These are phyloP conservation scores for Claviceps purpurea DNA, from an alignment of 2,329 filamentous ascomycete species.

Conservation along the genomic window DNA sequence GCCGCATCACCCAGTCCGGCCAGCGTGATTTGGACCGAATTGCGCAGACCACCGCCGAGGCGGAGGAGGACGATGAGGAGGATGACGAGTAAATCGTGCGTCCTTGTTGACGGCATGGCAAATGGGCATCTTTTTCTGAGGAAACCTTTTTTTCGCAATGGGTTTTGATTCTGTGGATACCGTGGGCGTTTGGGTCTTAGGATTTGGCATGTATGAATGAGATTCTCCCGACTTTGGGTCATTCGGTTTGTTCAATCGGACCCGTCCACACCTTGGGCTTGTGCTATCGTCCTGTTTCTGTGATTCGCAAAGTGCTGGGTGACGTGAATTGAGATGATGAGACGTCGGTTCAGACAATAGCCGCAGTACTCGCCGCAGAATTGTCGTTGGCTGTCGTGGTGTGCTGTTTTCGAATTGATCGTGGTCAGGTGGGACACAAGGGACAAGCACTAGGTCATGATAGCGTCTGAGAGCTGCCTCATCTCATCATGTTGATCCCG, in stretches of 20 bases:
- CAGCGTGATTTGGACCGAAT: slow-evolving; percentile 99
- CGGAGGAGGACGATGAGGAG: slow-evolving; percentile 54
- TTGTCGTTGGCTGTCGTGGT: too few species aligned
- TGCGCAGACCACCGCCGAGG: slow-evolving; percentile 66
- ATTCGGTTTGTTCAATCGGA: slow-evolving; percentile 23
- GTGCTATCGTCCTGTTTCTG: neutral
- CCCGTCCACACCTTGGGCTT: slow-evolving; percentile 11
- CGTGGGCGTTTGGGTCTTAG: slow-evolving; percentile 27
- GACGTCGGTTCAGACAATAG: too few species aligned
- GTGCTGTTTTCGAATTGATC: too few species aligned
- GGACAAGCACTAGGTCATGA: too few species aligned
- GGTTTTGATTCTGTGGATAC: slow-evolving; percentile 1
- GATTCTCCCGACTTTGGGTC: slow-evolving; percentile 23
- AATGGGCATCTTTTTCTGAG: neutral
- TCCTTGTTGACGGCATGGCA: neutral
- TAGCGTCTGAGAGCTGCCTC: too few species aligned
- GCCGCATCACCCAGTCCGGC: slow-evolving; percentile 93
- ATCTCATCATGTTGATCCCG: too few species aligned
- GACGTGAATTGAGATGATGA: too few species aligned
- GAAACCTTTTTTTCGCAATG: slow-evolving; percentile 1
- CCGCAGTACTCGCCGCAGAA: too few species aligned
- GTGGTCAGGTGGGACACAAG: too few species aligned
- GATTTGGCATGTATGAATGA: slow-evolving; percentile 28
- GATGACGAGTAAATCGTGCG: slow-evolving; percentile 46
- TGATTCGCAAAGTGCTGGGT: neutral